Evolutionary conservation across 2,329 filamentous ascomycete genomes (phyloP).

Genomic region (Lasiodiplodia hormozganensis): DNA sequence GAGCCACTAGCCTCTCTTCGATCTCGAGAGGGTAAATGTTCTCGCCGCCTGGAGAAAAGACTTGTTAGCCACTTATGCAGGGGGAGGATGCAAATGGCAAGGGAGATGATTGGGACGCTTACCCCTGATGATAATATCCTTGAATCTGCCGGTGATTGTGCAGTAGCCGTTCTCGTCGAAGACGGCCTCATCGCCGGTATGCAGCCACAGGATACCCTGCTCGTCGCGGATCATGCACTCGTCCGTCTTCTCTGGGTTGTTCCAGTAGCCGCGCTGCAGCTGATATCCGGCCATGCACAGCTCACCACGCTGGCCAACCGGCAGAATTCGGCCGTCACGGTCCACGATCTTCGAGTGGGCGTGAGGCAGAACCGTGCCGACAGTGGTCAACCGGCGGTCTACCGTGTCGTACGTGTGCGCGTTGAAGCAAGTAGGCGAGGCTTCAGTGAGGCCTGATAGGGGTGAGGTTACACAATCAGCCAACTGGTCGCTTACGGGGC

Average conservation of each 20-base stretch:
- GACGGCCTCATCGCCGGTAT: constrained; percentile 49
- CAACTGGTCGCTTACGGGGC: not conserved
- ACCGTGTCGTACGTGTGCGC: constrained; percentile 77
- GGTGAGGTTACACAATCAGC: not conserved
- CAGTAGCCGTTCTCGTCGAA: constrained; percentile 63
- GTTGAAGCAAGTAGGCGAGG: constrained; percentile 81
- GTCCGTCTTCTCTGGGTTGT: constrained; percentile 76
- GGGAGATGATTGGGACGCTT: constrained; percentile 31
- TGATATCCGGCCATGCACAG: constrained; percentile 81
- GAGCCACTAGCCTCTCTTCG: constrained; percentile 72
- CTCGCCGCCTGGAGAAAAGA: constrained; percentile 40
- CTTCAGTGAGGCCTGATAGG: constrained; percentile 70
- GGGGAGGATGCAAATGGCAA: constrained; percentile 35
- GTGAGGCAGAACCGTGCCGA: constrained; percentile 79
- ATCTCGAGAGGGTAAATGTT: constrained; percentile 72
- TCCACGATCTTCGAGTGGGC: constrained; percentile 78
- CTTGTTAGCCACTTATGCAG: not conserved
- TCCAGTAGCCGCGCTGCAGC: constrained; percentile 68
- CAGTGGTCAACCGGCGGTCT: constrained; percentile 70
- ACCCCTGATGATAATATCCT: constrained; percentile 80
- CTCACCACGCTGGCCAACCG: constrained; percentile 73
- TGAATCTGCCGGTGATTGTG: constrained; percentile 75
- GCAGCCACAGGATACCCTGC: constrained; percentile 55
- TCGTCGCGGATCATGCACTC: constrained; percentile 74
- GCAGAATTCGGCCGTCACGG: constrained; percentile 68